phyloP scores from a whole-genome alignment of 805 yeast genomes.

The Candida ulmi region DNA sequence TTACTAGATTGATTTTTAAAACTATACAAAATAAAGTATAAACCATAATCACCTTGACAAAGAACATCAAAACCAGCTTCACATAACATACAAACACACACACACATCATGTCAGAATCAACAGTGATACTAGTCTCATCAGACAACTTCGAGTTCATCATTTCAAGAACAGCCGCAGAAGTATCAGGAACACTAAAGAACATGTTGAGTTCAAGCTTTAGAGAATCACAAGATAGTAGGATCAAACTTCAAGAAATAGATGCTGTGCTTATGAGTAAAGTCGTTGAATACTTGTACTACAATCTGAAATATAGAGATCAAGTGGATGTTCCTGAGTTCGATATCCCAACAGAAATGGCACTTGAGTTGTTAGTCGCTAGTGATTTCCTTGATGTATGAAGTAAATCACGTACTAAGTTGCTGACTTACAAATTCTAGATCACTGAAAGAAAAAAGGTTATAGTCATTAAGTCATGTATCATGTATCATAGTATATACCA shows the following conservation, averaged over 20 bases:
- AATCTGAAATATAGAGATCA: constrained; percentile 60
- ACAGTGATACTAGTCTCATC: constrained; percentile 67
- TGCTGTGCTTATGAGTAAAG: constrained; percentile 65
- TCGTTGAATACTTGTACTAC: constrained; percentile 81
- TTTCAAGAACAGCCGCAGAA: constrained; percentile 70
- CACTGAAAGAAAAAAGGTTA: no score
- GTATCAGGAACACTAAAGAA: constrained; percentile 60
- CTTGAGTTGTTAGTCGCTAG: constrained; percentile 89
- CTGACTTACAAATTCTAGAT: no score
- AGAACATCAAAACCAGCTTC: no score
- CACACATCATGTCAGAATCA: background rate
- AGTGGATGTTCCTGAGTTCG: constrained; percentile 74
- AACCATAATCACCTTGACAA: no score
- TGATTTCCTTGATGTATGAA: constrained; percentile 68
- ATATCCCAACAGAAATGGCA: constrained; percentile 91
- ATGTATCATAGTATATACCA: no score
- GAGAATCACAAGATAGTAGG: constrained; percentile 51
- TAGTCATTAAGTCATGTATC: no score
- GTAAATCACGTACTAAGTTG: no score
- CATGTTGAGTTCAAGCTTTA: constrained; percentile 51
- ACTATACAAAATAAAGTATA: no score
- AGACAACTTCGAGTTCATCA: constrained; percentile 58
- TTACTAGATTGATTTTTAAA: no score
- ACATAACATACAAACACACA: background rate
- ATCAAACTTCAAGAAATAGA: constrained; percentile 61